Conservation (phyloP, 805 yeast genomes). For the Wickerhamiella allomyrinae region DNA sequence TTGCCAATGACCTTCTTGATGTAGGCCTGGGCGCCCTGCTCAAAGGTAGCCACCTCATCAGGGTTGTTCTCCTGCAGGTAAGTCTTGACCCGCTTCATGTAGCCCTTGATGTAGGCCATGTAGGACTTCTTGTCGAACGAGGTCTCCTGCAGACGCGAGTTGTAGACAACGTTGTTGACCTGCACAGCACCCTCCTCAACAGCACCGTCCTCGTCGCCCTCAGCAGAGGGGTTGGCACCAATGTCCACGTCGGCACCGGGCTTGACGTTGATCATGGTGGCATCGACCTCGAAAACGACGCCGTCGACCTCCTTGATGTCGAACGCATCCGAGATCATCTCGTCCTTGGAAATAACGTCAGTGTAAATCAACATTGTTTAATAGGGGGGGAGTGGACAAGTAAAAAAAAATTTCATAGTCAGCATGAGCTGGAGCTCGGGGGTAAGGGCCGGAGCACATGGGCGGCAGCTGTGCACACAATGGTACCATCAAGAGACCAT, state of each 20-base stretch:
- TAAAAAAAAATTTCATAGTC: constrained; percentile 2
- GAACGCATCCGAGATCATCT: constrained; percentile 89
- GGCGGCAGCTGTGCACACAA: too few species aligned
- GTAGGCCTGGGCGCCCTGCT: constrained; percentile 94
- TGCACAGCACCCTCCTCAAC: constrained; percentile 77
- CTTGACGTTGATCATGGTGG: constrained; percentile 78
- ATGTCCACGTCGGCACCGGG: constrained; percentile 85
- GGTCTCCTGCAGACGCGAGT: constrained; percentile 95
- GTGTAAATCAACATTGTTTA: constrained; percentile 26
- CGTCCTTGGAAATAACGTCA: constrained; percentile 91
- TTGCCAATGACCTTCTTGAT: constrained; percentile 90
- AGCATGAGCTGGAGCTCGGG: not conserved
- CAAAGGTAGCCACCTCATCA: constrained; percentile 73
- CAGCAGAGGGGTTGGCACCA: constrained; percentile 99
- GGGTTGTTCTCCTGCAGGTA: constrained; percentile 81
- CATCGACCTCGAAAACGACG: constrained; percentile 93
- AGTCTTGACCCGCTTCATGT: constrained; percentile 95
- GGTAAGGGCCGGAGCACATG: too few species aligned
- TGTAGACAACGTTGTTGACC: constrained; percentile 97
- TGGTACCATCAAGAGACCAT: too few species aligned
- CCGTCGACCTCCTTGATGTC: constrained; percentile 74
- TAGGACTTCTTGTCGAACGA: constrained; percentile 95
- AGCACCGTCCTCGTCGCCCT: constrained; percentile 73
- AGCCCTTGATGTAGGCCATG: constrained; percentile 92
- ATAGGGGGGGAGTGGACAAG: not conserved